Evolutionary conservation across 78 protist species (phyloP).

Genomic region (Protostelium mycophagum): DNA sequence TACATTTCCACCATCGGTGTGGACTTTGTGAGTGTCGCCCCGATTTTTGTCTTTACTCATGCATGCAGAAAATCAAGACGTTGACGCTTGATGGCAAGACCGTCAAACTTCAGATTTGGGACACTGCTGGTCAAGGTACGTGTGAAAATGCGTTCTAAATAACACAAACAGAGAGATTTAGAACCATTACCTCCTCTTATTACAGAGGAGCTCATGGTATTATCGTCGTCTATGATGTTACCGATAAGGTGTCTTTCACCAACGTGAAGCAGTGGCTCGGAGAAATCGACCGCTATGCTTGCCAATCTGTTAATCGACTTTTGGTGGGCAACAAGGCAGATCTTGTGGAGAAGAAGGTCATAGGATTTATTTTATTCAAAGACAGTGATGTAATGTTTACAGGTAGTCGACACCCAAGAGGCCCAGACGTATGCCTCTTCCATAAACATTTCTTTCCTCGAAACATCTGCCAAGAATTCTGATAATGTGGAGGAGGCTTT

Average conservation of each 20-base stretch:
- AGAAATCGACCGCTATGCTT: slow-evolving; percentile 96
- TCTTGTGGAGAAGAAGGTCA: slow-evolving; percentile 82
- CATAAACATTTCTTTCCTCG: slow-evolving; percentile 91
- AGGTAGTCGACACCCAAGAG: too few relatives aligned
- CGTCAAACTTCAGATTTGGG: slow-evolving; percentile 74
- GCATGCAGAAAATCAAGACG: slow-evolving; percentile 23
- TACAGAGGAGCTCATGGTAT: slow-evolving; percentile 98
- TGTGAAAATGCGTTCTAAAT: too few relatives aligned
- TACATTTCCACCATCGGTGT: slow-evolving; percentile 98
- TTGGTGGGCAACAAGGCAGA: slow-evolving; percentile 99
- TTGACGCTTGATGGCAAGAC: slow-evolving; percentile 69
- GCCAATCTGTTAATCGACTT: slow-evolving; percentile 95
- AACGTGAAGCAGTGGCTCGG: slow-evolving; percentile 97
- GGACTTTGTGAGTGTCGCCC: slow-evolving; percentile 53
- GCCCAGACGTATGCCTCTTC: slow-evolving; percentile 86
- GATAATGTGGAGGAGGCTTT: slow-evolving; percentile 97
- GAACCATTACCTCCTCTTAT: slow-evolving; percentile 91
- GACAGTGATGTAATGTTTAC: too few relatives aligned
- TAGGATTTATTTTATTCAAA: slow-evolving; percentile 67
- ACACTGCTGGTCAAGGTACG: too few relatives aligned
- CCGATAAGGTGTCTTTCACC: slow-evolving; percentile 93
- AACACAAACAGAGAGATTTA: slow-evolving; percentile 73
- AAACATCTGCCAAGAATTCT: slow-evolving; percentile 93
- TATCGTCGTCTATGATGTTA: slow-evolving; percentile 95
- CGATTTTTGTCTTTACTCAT: too few relatives aligned